Evolutionary conservation across 805 yeast species (phyloP).

Genomic region (Wickerhamomyces alni): DNA sequence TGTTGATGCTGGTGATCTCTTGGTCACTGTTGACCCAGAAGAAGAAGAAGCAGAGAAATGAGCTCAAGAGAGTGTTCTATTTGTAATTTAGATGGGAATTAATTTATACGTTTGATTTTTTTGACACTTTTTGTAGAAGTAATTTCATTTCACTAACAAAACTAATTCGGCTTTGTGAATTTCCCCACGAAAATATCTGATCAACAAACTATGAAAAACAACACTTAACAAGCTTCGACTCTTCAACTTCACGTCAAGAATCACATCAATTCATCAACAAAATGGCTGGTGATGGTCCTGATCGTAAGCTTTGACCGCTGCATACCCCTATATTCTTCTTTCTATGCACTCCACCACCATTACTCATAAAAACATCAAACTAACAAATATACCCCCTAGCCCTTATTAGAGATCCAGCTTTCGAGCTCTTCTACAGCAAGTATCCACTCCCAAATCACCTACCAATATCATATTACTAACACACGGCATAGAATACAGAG

Average conservation of each 20-base stretch:
- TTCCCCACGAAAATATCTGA: not conserved
- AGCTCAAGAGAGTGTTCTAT: not conserved
- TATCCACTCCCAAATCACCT: not conserved
- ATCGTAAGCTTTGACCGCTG: conserved; percentile 4
- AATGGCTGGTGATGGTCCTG: conserved; percentile 11
- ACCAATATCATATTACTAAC: not conserved
- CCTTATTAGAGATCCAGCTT: conserved; percentile 20
- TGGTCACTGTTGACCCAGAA: conserved; percentile 46
- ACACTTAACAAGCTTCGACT: too few species aligned
- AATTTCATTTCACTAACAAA: too few species aligned
- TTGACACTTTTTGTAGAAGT: too few species aligned
- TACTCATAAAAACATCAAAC: too few species aligned
- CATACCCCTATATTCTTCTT: too few species aligned
- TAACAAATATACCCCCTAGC: conserved; percentile 13
- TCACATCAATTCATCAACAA: not conserved
- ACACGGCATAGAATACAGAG: conserved; percentile 13
- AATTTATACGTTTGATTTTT: not conserved
- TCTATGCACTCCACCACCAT: too few species aligned
- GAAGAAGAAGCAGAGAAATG: conserved; percentile 2
- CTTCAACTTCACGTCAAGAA: too few species aligned
- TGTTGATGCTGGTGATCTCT: conserved; percentile 89
- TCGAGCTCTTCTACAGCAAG: conserved; percentile 21
- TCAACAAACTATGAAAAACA: not conserved
- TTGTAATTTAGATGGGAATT: not conserved
- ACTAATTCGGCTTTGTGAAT: too few species aligned